Conservation (phyloP, 495 filamentous ascomycete species). For the Neurospora sp. region DNA sequence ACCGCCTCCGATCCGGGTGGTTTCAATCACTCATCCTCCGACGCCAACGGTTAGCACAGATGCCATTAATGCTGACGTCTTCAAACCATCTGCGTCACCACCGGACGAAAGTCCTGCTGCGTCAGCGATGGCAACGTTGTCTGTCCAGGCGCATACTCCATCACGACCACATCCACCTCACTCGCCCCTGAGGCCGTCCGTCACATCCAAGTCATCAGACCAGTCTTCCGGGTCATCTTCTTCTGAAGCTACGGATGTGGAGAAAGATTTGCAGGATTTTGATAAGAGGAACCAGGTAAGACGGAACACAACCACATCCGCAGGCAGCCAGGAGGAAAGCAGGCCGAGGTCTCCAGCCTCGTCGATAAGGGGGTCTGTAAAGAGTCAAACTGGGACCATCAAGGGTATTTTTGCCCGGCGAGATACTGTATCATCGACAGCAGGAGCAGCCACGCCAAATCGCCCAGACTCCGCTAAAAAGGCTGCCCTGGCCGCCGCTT, state of each 20-base stretch:
- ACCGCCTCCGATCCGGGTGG: conserved; percentile 33
- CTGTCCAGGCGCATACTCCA: conserved; percentile 45
- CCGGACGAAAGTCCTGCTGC: conserved; percentile 47
- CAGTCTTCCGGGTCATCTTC: conserved; percentile 33
- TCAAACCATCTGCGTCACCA: conserved; percentile 31
- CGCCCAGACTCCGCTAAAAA: conserved; percentile 25
- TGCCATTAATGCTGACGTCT: conserved; percentile 48
- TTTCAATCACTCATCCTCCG: conserved; percentile 54
- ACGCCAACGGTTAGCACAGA: conserved; percentile 55
- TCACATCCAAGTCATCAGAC: conserved; percentile 25
- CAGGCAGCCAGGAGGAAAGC: conserved; percentile 19
- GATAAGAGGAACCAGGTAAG: conserved; percentile 27
- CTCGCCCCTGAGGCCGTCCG: conserved; percentile 34
- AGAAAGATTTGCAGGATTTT: conserved; percentile 26
- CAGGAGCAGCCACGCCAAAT: conserved; percentile 16
- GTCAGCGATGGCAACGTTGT: conserved; percentile 56
- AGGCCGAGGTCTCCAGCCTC: conserved; percentile 21
- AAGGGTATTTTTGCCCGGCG: conserved; percentile 31
- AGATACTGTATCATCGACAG: conserved; percentile 18
- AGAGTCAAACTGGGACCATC: conserved; percentile 27
- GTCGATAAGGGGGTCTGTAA: conserved; percentile 26
- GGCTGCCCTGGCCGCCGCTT: conserved; percentile 37
- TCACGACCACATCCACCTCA: conserved; percentile 42
- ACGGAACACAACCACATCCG: conserved; percentile 34
- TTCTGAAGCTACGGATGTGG: conserved; percentile 21